phyloP scores from a whole-genome alignment of 768 basidiomycete genomes.

The Rhizopogon rudus region DNA sequence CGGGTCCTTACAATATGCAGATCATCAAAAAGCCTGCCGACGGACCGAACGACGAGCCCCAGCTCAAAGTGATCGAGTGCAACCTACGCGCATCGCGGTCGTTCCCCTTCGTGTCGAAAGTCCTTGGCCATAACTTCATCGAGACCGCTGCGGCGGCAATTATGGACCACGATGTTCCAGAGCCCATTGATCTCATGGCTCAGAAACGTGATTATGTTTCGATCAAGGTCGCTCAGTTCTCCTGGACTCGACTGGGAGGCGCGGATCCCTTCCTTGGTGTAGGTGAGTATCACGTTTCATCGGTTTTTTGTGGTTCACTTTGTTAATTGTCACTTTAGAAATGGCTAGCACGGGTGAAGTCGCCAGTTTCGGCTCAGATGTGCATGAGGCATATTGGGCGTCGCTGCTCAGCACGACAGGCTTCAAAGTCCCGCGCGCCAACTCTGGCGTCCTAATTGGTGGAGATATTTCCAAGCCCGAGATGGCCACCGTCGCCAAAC shows the following conservation, averaged over 20 bases:
- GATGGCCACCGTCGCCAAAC: slow-evolving; percentile 77
- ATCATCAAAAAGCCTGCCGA: slow-evolving; percentile 79
- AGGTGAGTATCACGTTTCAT: slow-evolving; percentile 44
- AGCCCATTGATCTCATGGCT: slow-evolving; percentile 88
- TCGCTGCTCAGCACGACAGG: slow-evolving; percentile 93
- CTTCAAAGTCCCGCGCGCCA: slow-evolving; percentile 83
- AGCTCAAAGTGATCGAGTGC: slow-evolving; percentile 97
- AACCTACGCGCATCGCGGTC: slow-evolving; percentile 96
- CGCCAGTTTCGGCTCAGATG: slow-evolving; percentile 88
- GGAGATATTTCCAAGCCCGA: slow-evolving; percentile 88
- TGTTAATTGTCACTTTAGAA: slow-evolving; percentile 42
- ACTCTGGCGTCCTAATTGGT: slow-evolving; percentile 88
- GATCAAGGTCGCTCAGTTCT: slow-evolving; percentile 98
- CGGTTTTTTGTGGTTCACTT: neutral
- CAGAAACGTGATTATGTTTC: slow-evolving; percentile 86
- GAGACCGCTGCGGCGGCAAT: slow-evolving; percentile 90
- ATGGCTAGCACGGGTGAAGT: slow-evolving; percentile 99
- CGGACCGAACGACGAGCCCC: slow-evolving; percentile 46
- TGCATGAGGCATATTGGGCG: slow-evolving; percentile 96
- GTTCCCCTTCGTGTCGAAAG: slow-evolving; percentile 99
- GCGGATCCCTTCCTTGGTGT: slow-evolving; percentile 97
- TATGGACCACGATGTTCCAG: slow-evolving; percentile 79
- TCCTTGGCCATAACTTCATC: slow-evolving; percentile 95
- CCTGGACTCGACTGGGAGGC: slow-evolving; percentile 93
- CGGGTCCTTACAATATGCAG: slow-evolving; percentile 99